Base-by-base conservation (phyloP, 1,284 basidiomycete species). In the Malassezia pachydermatis region DNA sequence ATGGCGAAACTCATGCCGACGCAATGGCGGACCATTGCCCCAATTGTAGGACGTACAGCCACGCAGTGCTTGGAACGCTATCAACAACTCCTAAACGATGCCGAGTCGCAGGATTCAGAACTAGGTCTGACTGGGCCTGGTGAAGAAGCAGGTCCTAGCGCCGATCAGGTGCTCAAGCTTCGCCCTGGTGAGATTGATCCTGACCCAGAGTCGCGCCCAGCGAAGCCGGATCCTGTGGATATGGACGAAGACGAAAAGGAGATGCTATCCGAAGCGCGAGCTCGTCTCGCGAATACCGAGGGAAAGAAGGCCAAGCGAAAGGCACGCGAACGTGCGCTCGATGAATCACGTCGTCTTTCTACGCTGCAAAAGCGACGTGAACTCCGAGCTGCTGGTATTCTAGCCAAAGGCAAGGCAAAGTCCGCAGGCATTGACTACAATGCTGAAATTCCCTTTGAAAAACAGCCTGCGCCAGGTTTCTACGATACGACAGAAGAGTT, bases 211-310 rank as follows among this genome's bases (percentile, higher is more conserved):
- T 94, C 92, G 10, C 92, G 95, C 71, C 88, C 94, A 40, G 94
- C 94, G 1, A 79, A 92, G 24, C 94, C 94, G 5, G 94, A 99
- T 76, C 92, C 94, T 5, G 94, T 98, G 65, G 94, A 99, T 75
- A 99, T 99, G 94, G 94, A 99, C 73, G 94, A 99, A 74, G 94
- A 92, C 70, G 94, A 98, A 74, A 98, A 98, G 82, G 94, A 98
- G 74, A 98, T 99, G 94, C 77, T 99, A 59, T 96, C 90, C 5
- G 94, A 99, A 73, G 94, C 94, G 41, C 83, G 94, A 62, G 94
- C 94, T 8, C 83, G 94, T 76, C 78, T 99, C 34, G 94, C 94
- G 41, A 99, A 99, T 71, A 99, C 94, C 0, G 94, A 99, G 73
- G 94, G 94, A 24, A 99, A 99, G 74, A 98, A 99, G 75, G 94